Evolutionary conservation across 257 asterid species (phyloP), one percentile per base, ranked within the genome.

Genomic region (Plectranthus barbatus): DNA sequence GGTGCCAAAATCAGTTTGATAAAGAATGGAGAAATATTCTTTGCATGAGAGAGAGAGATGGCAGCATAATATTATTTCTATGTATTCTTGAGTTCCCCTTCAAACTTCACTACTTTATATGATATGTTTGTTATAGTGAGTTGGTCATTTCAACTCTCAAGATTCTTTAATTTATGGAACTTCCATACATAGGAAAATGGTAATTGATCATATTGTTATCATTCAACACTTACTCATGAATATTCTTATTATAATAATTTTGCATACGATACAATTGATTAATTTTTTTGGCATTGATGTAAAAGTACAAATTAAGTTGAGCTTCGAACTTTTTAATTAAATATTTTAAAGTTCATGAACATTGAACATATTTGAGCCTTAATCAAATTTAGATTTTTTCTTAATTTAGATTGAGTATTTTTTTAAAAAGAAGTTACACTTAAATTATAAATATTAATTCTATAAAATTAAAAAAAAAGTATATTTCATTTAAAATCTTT

Each of bases 81-180:
- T 50, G 12, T 56, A 17, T 64, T 65, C 49, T 66, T 34, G 72
- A 44, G 72, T 65, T 72, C 72, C 77, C 77, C 77, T 59, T 31
- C 9, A 50, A 33, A 72, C 77, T 72, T 72, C 77, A 72, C 34
- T 19, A 50, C 24, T 68, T 9, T 60, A 42, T 20, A 24, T 18
- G 0, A 7, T 24, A 40, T 39, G 69, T 60, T 1, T 26, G 14
- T 46, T 46, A 18, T 17, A 15, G 31, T 20, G 37, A 2, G 49
- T 19, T 48, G 4, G 36, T 33, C 68, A 62, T 47, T 62, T 31
- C 33, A 47, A 60, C 3, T 29, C n/a, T 52, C 6, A 17, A 5
- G 21, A n/a, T n/a, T n/a, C n/a, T n/a, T 23, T 23, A 34, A 6
- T 39, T n/a, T 49, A 53, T 26, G 12, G 41, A 53, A 29, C 41